Evolutionary conservation across 106 monocot species (phyloP), one percentile per base, ranked within the genome.

Genomic region (Acorus gramineus): DNA sequence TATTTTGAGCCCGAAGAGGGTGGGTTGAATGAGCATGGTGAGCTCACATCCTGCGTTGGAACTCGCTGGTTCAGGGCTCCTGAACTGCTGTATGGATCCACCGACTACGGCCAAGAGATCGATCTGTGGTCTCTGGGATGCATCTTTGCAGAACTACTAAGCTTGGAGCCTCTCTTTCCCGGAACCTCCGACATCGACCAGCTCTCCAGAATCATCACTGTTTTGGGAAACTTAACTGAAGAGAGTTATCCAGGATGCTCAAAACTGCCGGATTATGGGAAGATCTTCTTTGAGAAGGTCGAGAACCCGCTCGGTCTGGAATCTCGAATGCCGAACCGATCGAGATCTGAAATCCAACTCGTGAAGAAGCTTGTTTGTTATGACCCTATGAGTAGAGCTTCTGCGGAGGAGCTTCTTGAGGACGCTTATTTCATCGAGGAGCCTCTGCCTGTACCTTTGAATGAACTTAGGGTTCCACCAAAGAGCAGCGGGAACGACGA

Each of bases 51-150:
- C 44, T 87, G 87, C 68, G 96, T 91, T 44, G 96, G 91, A 58
- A 91, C 96, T 3, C 67, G 91, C 14, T 96, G 96, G 85, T 96
- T 77, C 62, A 80, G 80, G 49, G 87, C 96, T 52, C 96, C 91
- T 5, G 96, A 96, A 69, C 73, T 96, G 9, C 85, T 96, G 8
- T 91, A 83, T 56, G 96, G 96, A 11, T 85, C 91, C 1, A 80
- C 82, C 47, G 70, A 60, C 62, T 96, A 87, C 71, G 96, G 87
- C 3, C 69, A 56, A 14, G 85, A 91, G 65, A 61, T 88, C 11
- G 96, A 91, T 64, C 75, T 91, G 13, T 96, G 91, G 87, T 80
- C 91, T 46, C 65, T 96, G 59, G 91, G 96, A 4, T 91, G 96
- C 60, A 75, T 96, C 58, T 77, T 96, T 63, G 78, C 85, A 2